Evolutionary conservation across 2,329 filamentous ascomycete species (phyloP).

Genomic region (Zymoseptoria ardabiliae): DNA sequence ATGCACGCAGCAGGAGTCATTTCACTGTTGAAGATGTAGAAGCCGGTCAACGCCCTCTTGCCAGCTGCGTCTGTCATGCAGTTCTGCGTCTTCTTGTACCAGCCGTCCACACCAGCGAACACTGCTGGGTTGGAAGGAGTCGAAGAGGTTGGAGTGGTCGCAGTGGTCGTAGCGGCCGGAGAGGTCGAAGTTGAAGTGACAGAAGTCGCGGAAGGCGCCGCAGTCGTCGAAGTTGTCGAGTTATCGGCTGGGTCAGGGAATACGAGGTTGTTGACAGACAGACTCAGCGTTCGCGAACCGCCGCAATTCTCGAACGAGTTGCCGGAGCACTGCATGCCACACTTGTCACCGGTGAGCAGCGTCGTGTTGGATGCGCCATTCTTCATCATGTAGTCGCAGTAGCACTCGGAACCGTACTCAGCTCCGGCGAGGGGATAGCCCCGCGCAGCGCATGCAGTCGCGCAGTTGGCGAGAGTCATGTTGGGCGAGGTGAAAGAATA

Average conservation of each 20-base stretch:
- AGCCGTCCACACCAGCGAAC: background rate
- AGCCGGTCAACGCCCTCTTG: background rate
- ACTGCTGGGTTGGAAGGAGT: background rate
- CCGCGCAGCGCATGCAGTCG: constrained; percentile 25
- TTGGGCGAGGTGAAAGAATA: constrained; percentile 19
- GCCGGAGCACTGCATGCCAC: constrained; percentile 24
- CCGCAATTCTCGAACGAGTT: constrained; percentile 26
- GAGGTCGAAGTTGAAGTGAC: background rate
- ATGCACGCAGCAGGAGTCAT: background rate
- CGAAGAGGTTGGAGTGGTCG: background rate
- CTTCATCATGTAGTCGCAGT: constrained; percentile 8
- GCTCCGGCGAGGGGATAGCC: constrained; percentile 34
- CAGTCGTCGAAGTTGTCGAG: background rate
- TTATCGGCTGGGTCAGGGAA: constrained; percentile 16
- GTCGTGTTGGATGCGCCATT: constrained; percentile 3
- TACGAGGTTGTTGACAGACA: constrained; percentile 13
- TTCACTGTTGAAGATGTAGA: background rate
- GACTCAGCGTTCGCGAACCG: constrained; percentile 1
- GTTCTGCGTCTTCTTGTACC: background rate
- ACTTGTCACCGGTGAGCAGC: constrained; percentile 14
- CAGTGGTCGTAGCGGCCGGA: background rate
- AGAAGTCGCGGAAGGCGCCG: background rate
- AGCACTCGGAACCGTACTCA: constrained; percentile 34
- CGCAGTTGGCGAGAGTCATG: constrained; percentile 37
- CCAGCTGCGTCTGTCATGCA: background rate